Percentiles rank a stretch among this genome's conserved stretches.
These are phyloP conservation scores for Hypoxylon rickii DNA, from an alignment of 495 filamentous ascomycete species.

Conservation along the genomic window DNA sequence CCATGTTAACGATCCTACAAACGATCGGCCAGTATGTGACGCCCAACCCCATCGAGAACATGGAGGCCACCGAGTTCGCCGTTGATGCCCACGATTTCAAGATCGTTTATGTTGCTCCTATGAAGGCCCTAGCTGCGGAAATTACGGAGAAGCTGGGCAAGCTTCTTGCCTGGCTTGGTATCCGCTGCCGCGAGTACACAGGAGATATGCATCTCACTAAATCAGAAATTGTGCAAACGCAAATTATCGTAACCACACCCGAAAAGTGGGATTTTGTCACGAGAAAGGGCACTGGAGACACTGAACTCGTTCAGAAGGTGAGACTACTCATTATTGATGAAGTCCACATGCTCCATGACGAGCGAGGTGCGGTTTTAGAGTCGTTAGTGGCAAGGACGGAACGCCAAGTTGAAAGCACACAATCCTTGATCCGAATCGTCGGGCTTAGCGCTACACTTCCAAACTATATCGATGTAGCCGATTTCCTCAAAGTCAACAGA, in stretches of 20 bases:
- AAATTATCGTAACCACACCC: conserved; percentile 98
- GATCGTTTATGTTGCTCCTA: conserved; percentile 95
- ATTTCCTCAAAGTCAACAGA: conserved; percentile 95
- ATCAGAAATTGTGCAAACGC: conserved; percentile 89
- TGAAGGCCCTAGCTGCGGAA: conserved; percentile 97
- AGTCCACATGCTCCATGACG: conserved; percentile 99
- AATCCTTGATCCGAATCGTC: conserved; percentile 93
- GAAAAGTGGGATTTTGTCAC: conserved; percentile 99
- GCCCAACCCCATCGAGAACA: conserved; percentile 78
- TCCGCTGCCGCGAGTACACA: conserved; percentile 88
- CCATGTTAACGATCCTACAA: conserved; percentile 94
- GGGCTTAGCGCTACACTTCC: conserved; percentile 94
- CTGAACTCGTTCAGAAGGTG: conserved; percentile 96
- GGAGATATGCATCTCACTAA: conserved; percentile 99
- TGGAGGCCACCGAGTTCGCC: conserved; percentile 71
- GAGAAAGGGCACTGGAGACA: conserved; percentile 94
- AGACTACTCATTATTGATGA: conserved; percentile 97
- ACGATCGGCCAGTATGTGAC: conserved; percentile 81
- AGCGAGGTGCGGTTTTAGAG: conserved; percentile 93
- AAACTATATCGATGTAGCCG: conserved; percentile 94
- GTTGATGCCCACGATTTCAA: conserved; percentile 91
- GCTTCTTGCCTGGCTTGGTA: conserved; percentile 88
- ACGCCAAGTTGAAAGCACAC: conserved; percentile 95
- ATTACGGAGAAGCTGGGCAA: conserved; percentile 94
- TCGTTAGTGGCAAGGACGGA: conserved; percentile 93